These are phyloP conservation scores for Ophiorrhiza pumila DNA, from an alignment of 257 asterid species.

Conservation along the genomic window DNA sequence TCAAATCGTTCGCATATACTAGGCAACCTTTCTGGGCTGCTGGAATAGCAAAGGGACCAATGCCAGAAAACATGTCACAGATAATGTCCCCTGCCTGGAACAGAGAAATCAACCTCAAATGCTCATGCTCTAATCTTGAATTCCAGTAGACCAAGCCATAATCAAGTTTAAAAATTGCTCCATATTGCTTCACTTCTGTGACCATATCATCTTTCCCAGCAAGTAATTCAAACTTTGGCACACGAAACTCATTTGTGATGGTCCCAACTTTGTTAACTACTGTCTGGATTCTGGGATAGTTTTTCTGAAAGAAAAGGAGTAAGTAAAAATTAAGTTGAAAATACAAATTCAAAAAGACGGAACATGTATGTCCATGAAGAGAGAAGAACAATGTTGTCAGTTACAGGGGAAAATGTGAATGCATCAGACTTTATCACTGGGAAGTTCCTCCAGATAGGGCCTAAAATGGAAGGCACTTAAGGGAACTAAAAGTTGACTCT, in stretches of 20 bases:
- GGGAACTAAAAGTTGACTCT: neutral
- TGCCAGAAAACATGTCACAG: slow-evolving; percentile 95
- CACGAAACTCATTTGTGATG: slow-evolving; percentile 84
- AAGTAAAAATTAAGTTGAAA: neutral
- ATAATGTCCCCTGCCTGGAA: slow-evolving; percentile 67
- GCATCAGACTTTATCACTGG: neutral
- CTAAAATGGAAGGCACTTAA: neutral
- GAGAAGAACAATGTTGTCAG: too few relatives aligned
- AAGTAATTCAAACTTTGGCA: slow-evolving; percentile 87
- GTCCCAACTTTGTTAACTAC: slow-evolving; percentile 86
- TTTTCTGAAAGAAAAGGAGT: slow-evolving; percentile 54
- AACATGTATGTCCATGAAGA: neutral
- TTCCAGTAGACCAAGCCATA: slow-evolving; percentile 95
- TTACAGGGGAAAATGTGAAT: neutral
- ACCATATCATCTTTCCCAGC: slow-evolving; percentile 83
- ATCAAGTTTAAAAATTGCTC: slow-evolving; percentile 93
- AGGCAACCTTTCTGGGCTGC: slow-evolving; percentile 94
- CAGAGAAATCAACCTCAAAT: slow-evolving; percentile 66
- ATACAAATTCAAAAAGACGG: neutral
- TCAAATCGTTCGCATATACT: slow-evolving; percentile 88
- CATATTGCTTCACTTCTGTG: slow-evolving; percentile 85
- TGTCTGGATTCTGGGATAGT: slow-evolving; percentile 85
- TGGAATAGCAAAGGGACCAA: slow-evolving; percentile 94
- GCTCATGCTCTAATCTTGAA: slow-evolving; percentile 95
- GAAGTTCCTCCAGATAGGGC: neutral